Evolutionary conservation across 2,329 filamentous ascomycete genomes (phyloP), one percentile per base, ranked within the genome.

Genomic region (Pseudocercospora macadamiae): DNA sequence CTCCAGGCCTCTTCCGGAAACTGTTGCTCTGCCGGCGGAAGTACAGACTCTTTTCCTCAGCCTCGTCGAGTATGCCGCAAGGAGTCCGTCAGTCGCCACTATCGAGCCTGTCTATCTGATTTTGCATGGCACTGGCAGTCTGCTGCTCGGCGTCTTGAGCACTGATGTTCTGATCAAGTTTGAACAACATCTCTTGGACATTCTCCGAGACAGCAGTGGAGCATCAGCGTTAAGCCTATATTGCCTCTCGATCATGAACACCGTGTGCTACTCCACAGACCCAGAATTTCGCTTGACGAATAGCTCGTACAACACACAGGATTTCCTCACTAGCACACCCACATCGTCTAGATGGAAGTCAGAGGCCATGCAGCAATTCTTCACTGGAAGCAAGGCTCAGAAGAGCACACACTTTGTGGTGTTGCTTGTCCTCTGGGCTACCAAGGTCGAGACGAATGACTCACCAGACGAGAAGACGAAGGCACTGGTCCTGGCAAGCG

Each of bases 241-340:
- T 51, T 76, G 74, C 57, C 62, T 77, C 14, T 69, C 70, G 0
- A 73, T 75, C 58, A 74, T 75, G 68, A 69, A 70, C 16, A 62
- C 66, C 8, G 65, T 73, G 34, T 58, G 64, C 32, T 60, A 42
- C 3, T 66, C 66, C 21, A 47, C 64, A 2, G 66, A 69, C 7
- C 63, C 67, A 1, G 56, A 65, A 3, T 62, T 60, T 10, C 47
- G 56, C n/a, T 51, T 63, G 14, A 66, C 64, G 1, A 47, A 54
- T n/a, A 68, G 64, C 52, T 68, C 66, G 23, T 70, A 68, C 57
- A 59, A 68, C 21, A 71, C 68, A 1, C 66, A 70, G 37, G 70
- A 71, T 44, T 68, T 73, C 18, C 62, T 73, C 4, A 60, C 66
- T 0, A 71, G 70, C 51, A 71, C 69, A 4, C 69, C 66, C 1